Conservation (phyloP, 78 protist genomes). For the Emiliania huxleyi region DNA sequence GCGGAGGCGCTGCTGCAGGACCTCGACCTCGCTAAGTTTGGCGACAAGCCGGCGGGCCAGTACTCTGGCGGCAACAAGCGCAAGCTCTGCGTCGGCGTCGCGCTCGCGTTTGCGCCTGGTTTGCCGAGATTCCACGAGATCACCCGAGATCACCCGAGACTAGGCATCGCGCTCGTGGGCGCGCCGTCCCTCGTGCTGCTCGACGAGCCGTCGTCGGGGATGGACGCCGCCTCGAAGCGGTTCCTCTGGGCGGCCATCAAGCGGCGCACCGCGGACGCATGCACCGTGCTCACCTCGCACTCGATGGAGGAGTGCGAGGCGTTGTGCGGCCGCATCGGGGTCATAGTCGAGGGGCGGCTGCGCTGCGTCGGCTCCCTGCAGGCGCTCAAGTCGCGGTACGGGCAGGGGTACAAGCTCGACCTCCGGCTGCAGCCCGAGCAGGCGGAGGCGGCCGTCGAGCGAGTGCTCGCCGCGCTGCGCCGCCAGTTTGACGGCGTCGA, state of each 20-base stretch:
- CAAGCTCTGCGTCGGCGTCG: constrained; percentile 70
- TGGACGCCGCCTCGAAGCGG: constrained; percentile 67
- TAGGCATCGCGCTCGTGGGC: constrained; percentile 52
- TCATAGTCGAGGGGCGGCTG: constrained; percentile 60
- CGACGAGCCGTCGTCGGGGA: constrained; percentile 80
- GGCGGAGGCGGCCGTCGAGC: neutral
- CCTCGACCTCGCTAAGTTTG: neutral
- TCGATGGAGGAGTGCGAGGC: constrained; percentile 76
- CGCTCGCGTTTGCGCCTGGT: too few species aligned
- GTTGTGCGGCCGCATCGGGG: constrained; percentile 58
- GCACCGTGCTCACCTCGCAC: constrained; percentile 77
- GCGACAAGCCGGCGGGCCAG: constrained; percentile 28
- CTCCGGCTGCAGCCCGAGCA: neutral
- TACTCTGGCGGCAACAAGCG: constrained; percentile 84
- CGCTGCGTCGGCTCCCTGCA: constrained; percentile 43
- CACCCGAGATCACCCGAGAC: too few species aligned
- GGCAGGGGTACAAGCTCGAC: constrained; percentile 37
- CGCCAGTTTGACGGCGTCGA: neutral
- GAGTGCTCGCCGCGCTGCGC: neutral
- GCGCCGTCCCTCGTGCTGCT: constrained; percentile 60
- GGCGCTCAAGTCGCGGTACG: constrained; percentile 11
- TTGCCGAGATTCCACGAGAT: too few species aligned
- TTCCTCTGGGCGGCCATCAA: constrained; percentile 17
- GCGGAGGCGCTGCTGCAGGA: neutral
- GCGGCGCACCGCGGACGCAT: neutral